Evolutionary conservation across 78 protist genomes (phyloP).

Genomic region (Dictyostelium capitatum): DNA sequence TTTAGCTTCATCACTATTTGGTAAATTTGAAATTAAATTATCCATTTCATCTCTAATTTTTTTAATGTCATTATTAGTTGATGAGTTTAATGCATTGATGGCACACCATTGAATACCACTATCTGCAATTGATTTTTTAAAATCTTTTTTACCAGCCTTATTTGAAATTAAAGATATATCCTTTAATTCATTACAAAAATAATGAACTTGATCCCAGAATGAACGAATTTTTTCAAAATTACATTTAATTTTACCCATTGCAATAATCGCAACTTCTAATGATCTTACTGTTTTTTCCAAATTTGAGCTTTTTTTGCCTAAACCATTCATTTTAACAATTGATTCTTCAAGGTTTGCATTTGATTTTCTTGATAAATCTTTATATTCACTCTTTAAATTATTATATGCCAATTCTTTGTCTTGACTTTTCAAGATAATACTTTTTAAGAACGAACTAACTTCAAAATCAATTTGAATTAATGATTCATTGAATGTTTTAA

Average conservation of each 20-base stretch:
- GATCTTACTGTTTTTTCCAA: neutral
- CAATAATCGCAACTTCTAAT: neutral
- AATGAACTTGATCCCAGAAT: constrained; percentile 4
- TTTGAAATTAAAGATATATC: neutral
- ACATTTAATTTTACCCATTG: constrained; percentile 11
- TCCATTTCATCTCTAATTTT: no score
- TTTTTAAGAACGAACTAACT: no score
- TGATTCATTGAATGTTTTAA: no score
- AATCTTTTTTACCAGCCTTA: no score
- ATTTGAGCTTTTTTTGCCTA: neutral
- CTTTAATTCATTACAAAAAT: neutral
- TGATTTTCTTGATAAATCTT: constrained; percentile 31
- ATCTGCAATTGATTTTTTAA: no score
- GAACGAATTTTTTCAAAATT: constrained; percentile 1
- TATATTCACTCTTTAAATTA: neutral
- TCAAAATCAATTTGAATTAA: no score
- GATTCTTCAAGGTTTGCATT: constrained; percentile 8
- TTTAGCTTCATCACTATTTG: no score
- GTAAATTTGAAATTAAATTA: no score
- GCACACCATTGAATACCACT: no score
- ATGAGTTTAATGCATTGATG: no score
- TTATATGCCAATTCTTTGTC: neutral
- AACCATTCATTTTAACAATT: neutral
- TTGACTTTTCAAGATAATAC: no score
- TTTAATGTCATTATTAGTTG: no score